These are phyloP conservation scores for Holtermannia corniformis DNA, from an alignment of 768 basidiomycete species.

Conservation along the genomic window DNA sequence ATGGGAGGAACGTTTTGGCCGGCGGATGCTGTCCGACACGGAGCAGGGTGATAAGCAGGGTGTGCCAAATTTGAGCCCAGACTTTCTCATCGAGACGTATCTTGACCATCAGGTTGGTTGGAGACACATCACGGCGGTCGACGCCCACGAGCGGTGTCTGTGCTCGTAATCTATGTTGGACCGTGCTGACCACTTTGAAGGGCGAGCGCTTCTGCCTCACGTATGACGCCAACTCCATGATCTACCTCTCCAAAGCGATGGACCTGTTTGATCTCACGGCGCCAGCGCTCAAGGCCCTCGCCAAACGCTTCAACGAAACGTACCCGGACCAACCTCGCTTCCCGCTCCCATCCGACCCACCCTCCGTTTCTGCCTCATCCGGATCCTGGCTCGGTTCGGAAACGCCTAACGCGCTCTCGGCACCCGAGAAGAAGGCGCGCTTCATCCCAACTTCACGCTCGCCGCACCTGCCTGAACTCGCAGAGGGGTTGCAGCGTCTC, in stretches of 20 bases:
- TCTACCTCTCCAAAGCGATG: conserved; percentile 99
- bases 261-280: conserved; percentile 93
- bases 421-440: conserved; percentile 11
- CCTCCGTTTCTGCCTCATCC: conserved; percentile 19
- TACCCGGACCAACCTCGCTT: conserved; percentile 32
- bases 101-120: conserved; percentile 69
- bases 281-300: conserved; percentile 60
- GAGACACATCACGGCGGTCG: no score
- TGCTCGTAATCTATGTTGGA: no score
- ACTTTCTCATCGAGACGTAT: conserved; percentile 97
- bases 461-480: conserved; percentile 64
- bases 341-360: conserved; percentile 33
- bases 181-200: no score
- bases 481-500: conserved; percentile 66
- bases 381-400: conserved; percentile 18
- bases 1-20: conserved; percentile 96
- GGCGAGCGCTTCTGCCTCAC: conserved; percentile 96
- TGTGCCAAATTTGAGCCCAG: conserved; percentile 77
- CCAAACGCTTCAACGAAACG: conserved; percentile 35
- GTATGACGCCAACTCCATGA: conserved; percentile 97
- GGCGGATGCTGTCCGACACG: conserved; percentile 43
- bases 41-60: conserved; percentile 23
- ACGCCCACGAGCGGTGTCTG: no score
- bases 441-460: conserved; percentile 46
- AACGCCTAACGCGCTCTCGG: background rate